A percentile compares a stretch with the other conserved stretches of the same genome.
These are phyloP conservation scores for Ceratobasidium sp. DNA, from an alignment of 1,284 basidiomycete species.

Conservation along the genomic window DNA sequence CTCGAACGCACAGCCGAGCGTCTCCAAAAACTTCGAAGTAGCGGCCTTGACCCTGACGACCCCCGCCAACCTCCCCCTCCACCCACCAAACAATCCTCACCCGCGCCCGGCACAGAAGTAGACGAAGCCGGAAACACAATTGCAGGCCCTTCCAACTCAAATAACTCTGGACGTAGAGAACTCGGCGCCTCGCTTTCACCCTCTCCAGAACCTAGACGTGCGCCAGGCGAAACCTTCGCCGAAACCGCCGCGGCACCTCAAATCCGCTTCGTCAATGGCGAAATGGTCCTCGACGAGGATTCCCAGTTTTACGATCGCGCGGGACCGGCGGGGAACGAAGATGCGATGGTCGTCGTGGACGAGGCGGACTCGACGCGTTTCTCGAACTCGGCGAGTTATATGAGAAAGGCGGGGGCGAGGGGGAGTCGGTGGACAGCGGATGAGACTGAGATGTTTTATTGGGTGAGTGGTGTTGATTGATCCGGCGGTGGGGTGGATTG, in stretches of 20 bases:
- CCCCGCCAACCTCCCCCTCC: conserved; percentile 2
- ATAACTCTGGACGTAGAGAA: conserved; percentile 9
- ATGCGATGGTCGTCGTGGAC: conserved; percentile 53
- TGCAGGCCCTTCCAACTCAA: conserved; percentile 11
- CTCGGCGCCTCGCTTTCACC: conserved; percentile 35
- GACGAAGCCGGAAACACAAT: conserved; percentile 1
- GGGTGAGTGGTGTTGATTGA: conserved; percentile 45
- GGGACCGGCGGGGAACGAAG: conserved; percentile 47
- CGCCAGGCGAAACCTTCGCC: conserved; percentile 29
- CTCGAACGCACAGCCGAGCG: conserved; percentile 32
- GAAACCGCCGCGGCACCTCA: conserved; percentile 49
- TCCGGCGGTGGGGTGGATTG: not conserved
- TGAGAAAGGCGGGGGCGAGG: conserved; percentile 48
- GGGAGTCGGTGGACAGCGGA: conserved; percentile 52
- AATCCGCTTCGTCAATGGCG: conserved; percentile 54
- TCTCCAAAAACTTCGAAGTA: conserved; percentile 1
- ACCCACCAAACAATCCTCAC: conserved; percentile 19
- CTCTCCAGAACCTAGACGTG: conserved; percentile 7
- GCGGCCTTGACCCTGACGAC: conserved; percentile 24
- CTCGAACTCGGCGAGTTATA: conserved; percentile 53
- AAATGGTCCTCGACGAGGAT: conserved; percentile 55
- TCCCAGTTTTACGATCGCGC: conserved; percentile 51
- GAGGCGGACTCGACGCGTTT: conserved; percentile 53
- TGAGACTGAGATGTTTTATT: conserved; percentile 54
- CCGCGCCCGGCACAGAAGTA: not conserved